Evolutionary conservation across 1,284 basidiomycete genomes (phyloP), one percentile per base, ranked within the genome.

Genomic region (Xerocomus nothofagi): DNA sequence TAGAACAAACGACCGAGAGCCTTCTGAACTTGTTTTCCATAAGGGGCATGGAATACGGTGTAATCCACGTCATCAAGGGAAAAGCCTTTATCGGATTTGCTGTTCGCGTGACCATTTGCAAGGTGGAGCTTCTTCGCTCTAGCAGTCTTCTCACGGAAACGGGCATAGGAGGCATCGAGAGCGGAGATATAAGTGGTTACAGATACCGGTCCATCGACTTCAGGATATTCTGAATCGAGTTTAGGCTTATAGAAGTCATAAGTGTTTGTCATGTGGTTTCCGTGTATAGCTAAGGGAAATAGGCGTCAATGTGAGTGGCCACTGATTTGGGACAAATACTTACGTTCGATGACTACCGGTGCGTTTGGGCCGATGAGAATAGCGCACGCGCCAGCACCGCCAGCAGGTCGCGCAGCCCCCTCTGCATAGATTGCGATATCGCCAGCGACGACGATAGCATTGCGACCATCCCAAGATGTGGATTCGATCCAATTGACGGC

Each of bases 361-460:
- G 97, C 96, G 62, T 98, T 85, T 47, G 96, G 97, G 15, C 96
- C 96, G 71, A 99, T 92, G 58, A 99, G 82, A 70, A 98, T 84
- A 49, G 96, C 96, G 56, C 87, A 88, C 23, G 95, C 93, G 63
- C 97, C 96, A 39, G 97, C 97, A 73, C 96, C 97, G 63, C 96
- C 96, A 58, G 93, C 96, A 12, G 96, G 96, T 49, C 96, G 85
- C 38, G 96, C 96, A 49, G 85, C 80, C 54, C 96, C 97, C 73
- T 97, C 94, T 41, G 95, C 96, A 72, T 99, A 99, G 65, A 99
- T 91, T 54, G 96, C 96, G 71, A 99, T 98, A 70, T 99, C 96
- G 59, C 94, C 97, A 42, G 86, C 90, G 51, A 99, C 94, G 58
- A 99, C 95, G 60, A 99, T 95, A 23, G 96, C 96, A 70, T 98